phyloP scores from a whole-genome alignment of 345 rosid species.

The Psidium friedrichsthalianum region DNA sequence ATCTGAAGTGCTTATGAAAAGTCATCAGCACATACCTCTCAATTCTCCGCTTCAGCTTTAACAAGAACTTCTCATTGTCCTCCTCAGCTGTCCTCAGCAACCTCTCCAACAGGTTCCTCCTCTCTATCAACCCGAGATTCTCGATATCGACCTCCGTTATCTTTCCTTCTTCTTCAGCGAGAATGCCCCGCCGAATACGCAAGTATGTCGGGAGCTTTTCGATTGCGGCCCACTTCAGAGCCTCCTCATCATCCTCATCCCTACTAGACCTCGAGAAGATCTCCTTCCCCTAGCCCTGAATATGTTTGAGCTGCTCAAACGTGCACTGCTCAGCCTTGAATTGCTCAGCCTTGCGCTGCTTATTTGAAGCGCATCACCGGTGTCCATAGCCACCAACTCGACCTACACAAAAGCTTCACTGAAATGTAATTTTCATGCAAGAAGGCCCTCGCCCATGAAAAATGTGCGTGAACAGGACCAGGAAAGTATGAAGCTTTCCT shows the following conservation, averaged over 20 bases:
- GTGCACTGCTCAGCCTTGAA: constrained; percentile 22
- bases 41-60: constrained; percentile 69
- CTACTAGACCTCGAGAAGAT: constrained; percentile 35
- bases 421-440: constrained; percentile 1
- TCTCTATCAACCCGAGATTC: constrained; percentile 62
- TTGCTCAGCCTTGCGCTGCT: constrained; percentile 32
- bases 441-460: neutral
- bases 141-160: constrained; percentile 49
- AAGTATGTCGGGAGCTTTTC: constrained; percentile 76
- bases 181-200: constrained; percentile 60
- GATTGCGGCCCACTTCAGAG: constrained; percentile 81
- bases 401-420: neutral
- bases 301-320: constrained; percentile 30
- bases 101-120: constrained; percentile 60
- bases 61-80: constrained; percentile 76
- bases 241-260: constrained; percentile 64
- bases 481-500: neutral
- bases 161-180: constrained; percentile 35
- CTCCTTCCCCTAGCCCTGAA: constrained; percentile 33
- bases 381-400: constrained; percentile 12
- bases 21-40: constrained; percentile 31
- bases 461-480: neutral
- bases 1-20: neutral
- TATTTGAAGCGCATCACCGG: constrained; percentile 11
- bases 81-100: constrained; percentile 60